These are phyloP conservation scores for Kwoniella pini DNA, from an alignment of 768 basidiomycete genomes.

Conservation along the genomic window DNA sequence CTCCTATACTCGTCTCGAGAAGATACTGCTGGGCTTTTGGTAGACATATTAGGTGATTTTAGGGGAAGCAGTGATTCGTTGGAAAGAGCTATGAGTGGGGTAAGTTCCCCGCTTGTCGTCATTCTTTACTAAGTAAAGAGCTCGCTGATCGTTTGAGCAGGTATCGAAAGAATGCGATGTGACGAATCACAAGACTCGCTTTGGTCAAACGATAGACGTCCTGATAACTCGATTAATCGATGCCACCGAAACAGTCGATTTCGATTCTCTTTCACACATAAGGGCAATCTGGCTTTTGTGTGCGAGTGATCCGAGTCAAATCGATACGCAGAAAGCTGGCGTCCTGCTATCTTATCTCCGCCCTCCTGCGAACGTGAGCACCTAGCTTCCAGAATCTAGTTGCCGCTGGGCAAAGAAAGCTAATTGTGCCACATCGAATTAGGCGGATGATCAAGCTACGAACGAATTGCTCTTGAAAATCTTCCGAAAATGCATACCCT, in stretches of 20 bases:
- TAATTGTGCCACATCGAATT: neutral
- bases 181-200: conserved; percentile 2
- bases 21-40: conserved; percentile 67
- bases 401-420: neutral
- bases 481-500: conserved; percentile 78
- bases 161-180: conserved; percentile 15
- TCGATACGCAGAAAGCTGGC: conserved; percentile 80
- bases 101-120: conserved; percentile 20
- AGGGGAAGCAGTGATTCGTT: conserved; percentile 79
- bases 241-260: conserved; percentile 68
- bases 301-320: conserved; percentile 62
- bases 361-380: conserved; percentile 33
- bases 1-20: conserved; percentile 70
- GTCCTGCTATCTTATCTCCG: conserved; percentile 81
- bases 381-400: neutral
- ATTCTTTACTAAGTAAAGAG: neutral
- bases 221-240: conserved; percentile 88
- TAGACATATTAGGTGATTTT: conserved; percentile 79
- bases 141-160: neutral
- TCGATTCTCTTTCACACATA: conserved; percentile 51
- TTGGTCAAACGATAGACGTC: conserved; percentile 72
- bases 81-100: conserved; percentile 77
- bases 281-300: conserved; percentile 38
- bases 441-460: conserved; percentile 80
- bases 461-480: conserved; percentile 86